Evolutionary conservation across 2,329 filamentous ascomycete species (phyloP).

Genomic region (Fusarium oligoseptatum): DNA sequence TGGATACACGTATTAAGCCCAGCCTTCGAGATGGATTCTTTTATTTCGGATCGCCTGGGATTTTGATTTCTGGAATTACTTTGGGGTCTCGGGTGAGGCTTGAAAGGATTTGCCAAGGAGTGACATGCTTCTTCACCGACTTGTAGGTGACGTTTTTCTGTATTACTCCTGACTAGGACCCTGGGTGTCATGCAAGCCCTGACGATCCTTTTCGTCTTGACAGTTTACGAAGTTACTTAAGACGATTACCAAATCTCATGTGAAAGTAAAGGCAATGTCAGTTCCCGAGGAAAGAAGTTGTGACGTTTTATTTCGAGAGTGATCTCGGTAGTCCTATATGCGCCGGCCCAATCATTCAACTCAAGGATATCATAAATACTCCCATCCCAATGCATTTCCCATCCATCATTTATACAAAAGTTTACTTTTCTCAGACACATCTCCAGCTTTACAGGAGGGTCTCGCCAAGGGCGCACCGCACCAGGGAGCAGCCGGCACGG

Average conservation of each 20-base stretch:
- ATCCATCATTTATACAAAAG: slow-evolving; percentile 15
- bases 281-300: slow-evolving; percentile 41
- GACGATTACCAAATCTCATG: neutral
- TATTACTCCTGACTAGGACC: neutral
- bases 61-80: slow-evolving; percentile 1
- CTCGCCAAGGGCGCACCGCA: slow-evolving; percentile 92
- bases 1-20: slow-evolving; percentile 31
- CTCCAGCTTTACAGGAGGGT: slow-evolving; percentile 74
- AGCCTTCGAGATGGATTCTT: slow-evolving; percentile 22
- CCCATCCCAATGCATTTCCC: slow-evolving; percentile 26
- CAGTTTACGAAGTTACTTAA: neutral
- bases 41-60: slow-evolving; percentile 5
- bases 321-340: slow-evolving; percentile 46
- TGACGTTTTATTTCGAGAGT: slow-evolving; percentile 47
- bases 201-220: neutral
- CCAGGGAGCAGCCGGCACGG: slow-evolving; percentile 88
- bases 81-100: neutral
- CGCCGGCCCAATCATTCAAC: slow-evolving; percentile 45
- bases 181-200: neutral
- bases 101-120: neutral
- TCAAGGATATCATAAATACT: slow-evolving; percentile 43
- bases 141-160: neutral
- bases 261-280: neutral
- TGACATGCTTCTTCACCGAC: neutral
- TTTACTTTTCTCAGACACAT: neutral